These are phyloP conservation scores for Metarhizium humberi DNA, from an alignment of 2,329 filamentous ascomycete genomes.

Conservation along the genomic window DNA sequence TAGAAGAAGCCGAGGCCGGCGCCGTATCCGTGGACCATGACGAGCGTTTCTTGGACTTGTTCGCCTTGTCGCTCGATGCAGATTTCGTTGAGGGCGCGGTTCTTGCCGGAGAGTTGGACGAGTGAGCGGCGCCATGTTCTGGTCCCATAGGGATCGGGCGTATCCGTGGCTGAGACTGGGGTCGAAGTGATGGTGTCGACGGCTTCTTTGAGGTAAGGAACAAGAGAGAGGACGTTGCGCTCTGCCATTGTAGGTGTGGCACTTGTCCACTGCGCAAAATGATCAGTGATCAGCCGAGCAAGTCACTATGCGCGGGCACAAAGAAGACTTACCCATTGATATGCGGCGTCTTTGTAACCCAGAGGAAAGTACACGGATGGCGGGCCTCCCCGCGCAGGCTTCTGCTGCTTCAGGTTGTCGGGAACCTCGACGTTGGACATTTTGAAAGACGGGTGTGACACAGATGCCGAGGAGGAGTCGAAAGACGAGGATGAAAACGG, in stretches of 20 bases:
- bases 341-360: conserved; percentile 83
- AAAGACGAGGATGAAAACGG: conserved; percentile 7
- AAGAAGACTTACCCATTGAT: conserved; percentile 65
- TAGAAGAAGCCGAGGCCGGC: conserved; percentile 97
- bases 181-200: conserved; percentile 50
- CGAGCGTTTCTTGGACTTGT: conserved; percentile 71
- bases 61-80: conserved; percentile 79
- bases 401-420: conserved; percentile 16
- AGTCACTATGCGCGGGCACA: not conserved
- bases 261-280: conserved; percentile 60
- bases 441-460: conserved; percentile 11
- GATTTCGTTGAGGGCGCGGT: conserved; percentile 86
- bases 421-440: conserved; percentile 24
- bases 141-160: conserved; percentile 72
- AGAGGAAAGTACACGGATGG: conserved; percentile 61
- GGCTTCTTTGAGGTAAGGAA: conserved; percentile 75
- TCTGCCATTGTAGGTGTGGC: conserved; percentile 78
- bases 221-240: conserved; percentile 74
- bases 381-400: conserved; percentile 14
- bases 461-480: conserved; percentile 4
- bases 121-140: conserved; percentile 80
- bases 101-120: conserved; percentile 74
- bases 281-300: not conserved
- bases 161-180: conserved; percentile 29
- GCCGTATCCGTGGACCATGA: conserved; percentile 95